A percentile compares a stretch with the other conserved stretches of the same genome.
phyloP scores from a whole-genome alignment of 2,329 filamentous ascomycete species.

The Cladosporium austrohemisphaericum region DNA sequence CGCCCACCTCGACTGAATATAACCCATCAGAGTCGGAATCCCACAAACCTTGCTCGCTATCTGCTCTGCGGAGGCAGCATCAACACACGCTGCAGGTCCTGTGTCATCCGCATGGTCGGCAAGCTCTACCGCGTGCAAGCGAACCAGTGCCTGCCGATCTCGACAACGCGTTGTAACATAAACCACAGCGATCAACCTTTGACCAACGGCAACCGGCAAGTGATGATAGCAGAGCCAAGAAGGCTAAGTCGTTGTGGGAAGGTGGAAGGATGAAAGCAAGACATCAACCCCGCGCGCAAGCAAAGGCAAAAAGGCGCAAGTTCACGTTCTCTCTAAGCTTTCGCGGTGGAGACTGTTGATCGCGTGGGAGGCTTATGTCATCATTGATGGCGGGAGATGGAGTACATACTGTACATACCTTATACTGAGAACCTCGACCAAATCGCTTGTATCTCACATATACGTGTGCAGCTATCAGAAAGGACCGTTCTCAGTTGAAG shows the following conservation, averaged over 20 bases:
- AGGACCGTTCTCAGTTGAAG: no score
- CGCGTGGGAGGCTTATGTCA: no score
- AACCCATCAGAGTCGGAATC: no score
- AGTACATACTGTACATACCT: no score
- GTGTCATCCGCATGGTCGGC: not conserved
- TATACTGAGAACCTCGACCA: no score
- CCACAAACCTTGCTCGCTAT: not conserved
- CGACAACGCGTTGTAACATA: slow-evolving; percentile 3
- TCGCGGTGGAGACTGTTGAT: no score
- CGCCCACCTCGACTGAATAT: no score
- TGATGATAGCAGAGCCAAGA: slow-evolving; percentile 10
- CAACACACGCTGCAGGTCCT: not conserved
- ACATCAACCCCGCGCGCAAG: slow-evolving; percentile 5
- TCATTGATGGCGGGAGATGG: no score
- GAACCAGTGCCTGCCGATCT: slow-evolving; percentile 11
- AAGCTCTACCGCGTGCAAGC: not conserved
- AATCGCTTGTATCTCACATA: no score
- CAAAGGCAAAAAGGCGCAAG: no score
- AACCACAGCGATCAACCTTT: not conserved
- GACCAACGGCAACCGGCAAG: slow-evolving; percentile 6
- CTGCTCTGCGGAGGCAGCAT: not conserved
- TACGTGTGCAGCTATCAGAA: no score
- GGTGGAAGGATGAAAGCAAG: not conserved
- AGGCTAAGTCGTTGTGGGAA: slow-evolving; percentile 8
- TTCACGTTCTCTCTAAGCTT: no score